Evolutionary conservation across 176 grass and related monocot species (phyloP).

Genomic region (Oropetium thomaeum): DNA sequence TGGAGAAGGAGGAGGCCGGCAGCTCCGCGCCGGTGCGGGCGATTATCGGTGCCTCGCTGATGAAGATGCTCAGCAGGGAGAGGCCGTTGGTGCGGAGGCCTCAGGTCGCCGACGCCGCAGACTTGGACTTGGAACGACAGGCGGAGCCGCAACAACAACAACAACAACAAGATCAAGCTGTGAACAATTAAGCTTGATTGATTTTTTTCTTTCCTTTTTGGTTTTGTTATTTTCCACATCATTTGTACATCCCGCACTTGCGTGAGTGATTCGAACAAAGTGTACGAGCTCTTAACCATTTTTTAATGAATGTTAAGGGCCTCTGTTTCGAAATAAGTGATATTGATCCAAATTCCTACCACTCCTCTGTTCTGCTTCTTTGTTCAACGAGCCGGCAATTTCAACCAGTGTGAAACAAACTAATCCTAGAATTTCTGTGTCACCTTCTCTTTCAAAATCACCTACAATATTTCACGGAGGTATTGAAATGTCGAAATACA

Average conservation of each 20-base stretch:
- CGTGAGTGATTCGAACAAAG: conserved; percentile 12
- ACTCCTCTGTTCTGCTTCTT: too few species aligned
- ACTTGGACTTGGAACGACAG: conserved; percentile 45
- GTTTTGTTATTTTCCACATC: conserved; percentile 13
- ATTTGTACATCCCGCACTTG: conserved; percentile 17
- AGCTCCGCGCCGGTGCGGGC: conserved; percentile 28
- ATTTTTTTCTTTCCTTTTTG: background rate
- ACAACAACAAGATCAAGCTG: conserved; percentile 7
- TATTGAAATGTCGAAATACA: background rate
- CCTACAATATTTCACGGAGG: too few species aligned
- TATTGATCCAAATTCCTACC: background rate
- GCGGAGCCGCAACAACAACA: background rate
- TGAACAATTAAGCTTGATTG: conserved; percentile 24
- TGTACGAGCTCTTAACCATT: background rate
- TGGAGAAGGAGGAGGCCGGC: conserved; percentile 27
- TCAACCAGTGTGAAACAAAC: background rate
- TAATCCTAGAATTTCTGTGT: background rate
- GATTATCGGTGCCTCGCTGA: conserved; percentile 46
- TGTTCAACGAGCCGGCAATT: background rate
- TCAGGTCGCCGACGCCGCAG: conserved; percentile 12
- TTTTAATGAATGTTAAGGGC: background rate
- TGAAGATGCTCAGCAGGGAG: conserved; percentile 56
- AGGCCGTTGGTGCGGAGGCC: conserved; percentile 28
- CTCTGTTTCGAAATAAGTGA: conserved; percentile 3
- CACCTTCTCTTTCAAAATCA: background rate